Evolutionary conservation across 805 yeast species (phyloP), one percentile per base, ranked within the genome.

Genomic region (Starmerella kuoi): DNA sequence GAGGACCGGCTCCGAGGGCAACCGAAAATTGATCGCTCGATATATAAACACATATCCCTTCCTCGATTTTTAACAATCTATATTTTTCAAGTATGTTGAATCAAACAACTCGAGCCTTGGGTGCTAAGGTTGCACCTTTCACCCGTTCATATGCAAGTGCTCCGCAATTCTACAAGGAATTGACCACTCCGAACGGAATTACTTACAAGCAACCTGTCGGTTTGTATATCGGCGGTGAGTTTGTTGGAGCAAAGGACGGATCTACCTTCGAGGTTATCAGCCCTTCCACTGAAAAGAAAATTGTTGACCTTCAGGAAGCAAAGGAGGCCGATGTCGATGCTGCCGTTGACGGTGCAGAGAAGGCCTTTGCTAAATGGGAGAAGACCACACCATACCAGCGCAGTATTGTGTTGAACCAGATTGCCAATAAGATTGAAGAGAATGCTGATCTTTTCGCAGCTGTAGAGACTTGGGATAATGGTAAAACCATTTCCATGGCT

Each of bases 381-480:
- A 63, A 62, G 31, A 66, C 68, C 19, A 79, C 81, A 46, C 93
- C 95, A 14, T 55, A 69, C 21, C 69, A 65, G 44, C 76, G 95
- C 58, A 79, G 79, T 40, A 66, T 61, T 44, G 72, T 72, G 33
- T 65, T 87, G 50, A 60, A 63, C 67, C 79, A 74, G 61, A 72
- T 87, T 44, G 94, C 95, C 28, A 91, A 82, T 50, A 67, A 79
- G 55, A 64, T 87, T 51, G 94, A 82, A 58, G 68, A 72, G 53
- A 70, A 87, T 58, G 68, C 72, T 43, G 93, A 83, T 47, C 63
- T 72, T 27, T 64, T 87, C 43, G 88, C 94, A 21, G 67, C 76
- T 37, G 80, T 87, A 56, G 96, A 87, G 65, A 70, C 95, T 19
- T 67, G 80, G 61, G 95, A 87, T 62, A 82, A 84, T 61, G 96